Base-by-base conservation (phyloP, 306 rosid genomes). In the Castanea sativa region DNA sequence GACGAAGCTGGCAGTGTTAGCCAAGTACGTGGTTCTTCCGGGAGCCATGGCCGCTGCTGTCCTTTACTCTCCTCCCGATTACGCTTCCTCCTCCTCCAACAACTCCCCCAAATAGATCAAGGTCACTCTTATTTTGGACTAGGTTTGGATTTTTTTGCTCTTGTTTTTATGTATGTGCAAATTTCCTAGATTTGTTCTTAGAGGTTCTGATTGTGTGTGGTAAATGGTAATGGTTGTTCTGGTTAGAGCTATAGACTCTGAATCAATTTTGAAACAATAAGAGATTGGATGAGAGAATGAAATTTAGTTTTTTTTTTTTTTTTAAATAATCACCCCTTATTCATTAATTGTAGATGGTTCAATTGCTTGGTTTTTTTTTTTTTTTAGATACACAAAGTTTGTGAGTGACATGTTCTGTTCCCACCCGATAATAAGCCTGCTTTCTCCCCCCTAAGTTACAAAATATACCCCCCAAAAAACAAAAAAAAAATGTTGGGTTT, bases 31-130 rank as follows among this genome's bases (percentile, higher is more conserved):
- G 61, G 80, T 86, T 75, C 70, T 86, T 58, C 90, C 87, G 2
- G 82, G 82, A 58, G 81, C 87, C 74, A 86, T 83, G 90, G 69
- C 29, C 2, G 83, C 89, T 1, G 78, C 87, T 43, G 74, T 78
- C 32, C 2, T 83, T 29, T 86, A 80, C 77, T 86, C 89, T 51
- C 89, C 87, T 64, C 89, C 87, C 3, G 71, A 73, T 78, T 79
- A 74, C 55, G 45, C 21, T 43, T 55, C 45, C 19, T 77, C 61
- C 56, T 77, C 65, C 60, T 38, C 55, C 57, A 21, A 32, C 19
- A 76, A 80, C 45, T 52, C 83, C 20, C 19, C 73, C 82, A 76
- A 85, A 35, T 79, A 73, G 58, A 71, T 71, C 29, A 9, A 1
- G 72, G 73, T 77, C 33, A 16, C 5, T 79, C 32, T 13, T 38